Evolutionary conservation across 2,329 filamentous ascomycete genomes (phyloP).

Genomic region (Diaporthe citrichinensis): DNA sequence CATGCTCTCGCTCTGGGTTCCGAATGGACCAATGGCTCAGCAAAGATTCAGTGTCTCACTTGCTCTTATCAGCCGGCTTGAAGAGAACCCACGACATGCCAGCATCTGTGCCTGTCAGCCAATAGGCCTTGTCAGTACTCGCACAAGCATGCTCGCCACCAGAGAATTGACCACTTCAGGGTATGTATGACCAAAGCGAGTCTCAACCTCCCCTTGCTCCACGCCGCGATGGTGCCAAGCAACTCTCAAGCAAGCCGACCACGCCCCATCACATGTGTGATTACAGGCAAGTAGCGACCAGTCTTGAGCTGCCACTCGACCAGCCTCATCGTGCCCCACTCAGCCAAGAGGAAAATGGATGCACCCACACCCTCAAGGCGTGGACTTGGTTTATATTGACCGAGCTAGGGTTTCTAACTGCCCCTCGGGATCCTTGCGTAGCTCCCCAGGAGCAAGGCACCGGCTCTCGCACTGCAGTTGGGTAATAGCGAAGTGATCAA

Average conservation of each 20-base stretch:
- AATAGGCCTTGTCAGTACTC: neutral
- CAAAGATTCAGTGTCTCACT: neutral
- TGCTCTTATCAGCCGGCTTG: neutral
- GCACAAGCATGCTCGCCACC: neutral
- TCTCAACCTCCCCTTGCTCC: neutral
- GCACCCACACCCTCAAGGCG: too few species aligned
- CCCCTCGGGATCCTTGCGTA: slow-evolving; percentile 80
- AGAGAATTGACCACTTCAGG: neutral
- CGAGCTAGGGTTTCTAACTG: too few species aligned
- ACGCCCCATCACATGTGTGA: neutral
- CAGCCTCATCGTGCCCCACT: slow-evolving; percentile 72
- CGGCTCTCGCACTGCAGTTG: slow-evolving; percentile 49
- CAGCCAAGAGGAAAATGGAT: too few species aligned
- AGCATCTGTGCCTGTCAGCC: neutral
- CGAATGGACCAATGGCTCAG: neutral
- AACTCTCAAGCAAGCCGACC: neutral
- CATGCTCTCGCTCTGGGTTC: neutral
- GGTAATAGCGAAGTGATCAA: slow-evolving; percentile 11
- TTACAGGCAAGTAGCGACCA: neutral
- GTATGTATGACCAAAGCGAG: neutral
- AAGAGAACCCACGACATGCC: neutral
- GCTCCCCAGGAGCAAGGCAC: slow-evolving; percentile 83
- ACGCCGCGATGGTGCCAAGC: neutral
- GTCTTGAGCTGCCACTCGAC: slow-evolving; percentile 64
- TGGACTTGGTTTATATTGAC: too few species aligned